Percentiles rank a stretch among this genome's conserved stretches.
phyloP scores from a whole-genome alignment of 108 stramenopile species.

The Epithemia pelagica region DNA sequence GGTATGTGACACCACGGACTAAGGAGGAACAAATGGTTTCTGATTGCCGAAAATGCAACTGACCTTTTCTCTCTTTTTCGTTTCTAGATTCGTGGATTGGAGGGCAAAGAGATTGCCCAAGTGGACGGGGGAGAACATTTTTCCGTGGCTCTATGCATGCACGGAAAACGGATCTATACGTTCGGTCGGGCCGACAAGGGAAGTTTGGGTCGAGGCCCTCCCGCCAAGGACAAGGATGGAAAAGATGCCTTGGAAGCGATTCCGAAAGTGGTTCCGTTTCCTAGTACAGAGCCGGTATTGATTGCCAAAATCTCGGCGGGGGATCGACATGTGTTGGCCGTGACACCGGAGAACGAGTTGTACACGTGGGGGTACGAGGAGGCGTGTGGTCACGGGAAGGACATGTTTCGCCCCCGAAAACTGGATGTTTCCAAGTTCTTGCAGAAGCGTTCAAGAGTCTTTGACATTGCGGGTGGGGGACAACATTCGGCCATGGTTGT shows the following conservation, averaged over 20 bases:
- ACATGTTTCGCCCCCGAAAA: conserved; percentile 28
- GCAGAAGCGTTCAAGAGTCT: conserved; percentile 19
- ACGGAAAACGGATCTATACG: conserved; percentile 54
- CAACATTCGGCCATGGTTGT: conserved; percentile 45
- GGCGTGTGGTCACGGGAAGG: conserved; percentile 27
- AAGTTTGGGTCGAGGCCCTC: conserved; percentile 55
- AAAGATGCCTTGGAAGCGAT: conserved; percentile 20
- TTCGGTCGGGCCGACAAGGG: conserved; percentile 87
- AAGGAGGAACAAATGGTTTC: conserved; percentile 1
- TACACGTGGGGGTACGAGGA: conserved; percentile 91
- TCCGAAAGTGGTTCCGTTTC: conserved; percentile 41
- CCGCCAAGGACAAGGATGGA: conserved; percentile 16
- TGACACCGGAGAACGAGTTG: conserved; percentile 60
- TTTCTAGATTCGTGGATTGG: conserved; percentile 25
- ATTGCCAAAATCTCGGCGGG: conserved; percentile 25
- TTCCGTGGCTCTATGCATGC: conserved; percentile 52
- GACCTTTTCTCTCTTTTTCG: neutral
- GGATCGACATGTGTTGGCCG: conserved; percentile 44
- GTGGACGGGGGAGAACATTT: conserved; percentile 72
- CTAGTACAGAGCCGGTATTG: conserved; percentile 14
- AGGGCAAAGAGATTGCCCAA: conserved; percentile 40
- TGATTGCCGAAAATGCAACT: neutral
- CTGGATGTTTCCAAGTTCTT: conserved; percentile 16
- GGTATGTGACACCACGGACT: too few species aligned
- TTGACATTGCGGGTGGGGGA: conserved; percentile 43